Conservation (phyloP, 192 early-diverging fungal genomes). For the Gigaspora rosea region DNA sequence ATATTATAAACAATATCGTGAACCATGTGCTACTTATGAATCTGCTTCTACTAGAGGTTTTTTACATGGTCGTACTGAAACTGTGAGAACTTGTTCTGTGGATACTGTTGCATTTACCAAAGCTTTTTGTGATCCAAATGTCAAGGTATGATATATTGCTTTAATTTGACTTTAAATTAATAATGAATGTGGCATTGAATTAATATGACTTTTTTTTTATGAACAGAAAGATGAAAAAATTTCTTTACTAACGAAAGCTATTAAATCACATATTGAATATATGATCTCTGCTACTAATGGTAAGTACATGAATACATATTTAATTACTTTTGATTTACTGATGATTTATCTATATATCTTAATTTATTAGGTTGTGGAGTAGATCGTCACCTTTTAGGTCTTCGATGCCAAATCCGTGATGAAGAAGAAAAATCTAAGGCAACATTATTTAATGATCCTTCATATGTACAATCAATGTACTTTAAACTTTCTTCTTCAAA, state of each 20-base stretch:
- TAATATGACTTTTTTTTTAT: not conserved
- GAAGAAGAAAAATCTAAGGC: constrained; percentile 63
- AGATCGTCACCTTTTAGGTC: constrained; percentile 89
- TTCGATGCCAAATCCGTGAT: constrained; percentile 67
- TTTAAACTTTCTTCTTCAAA: constrained; percentile 84
- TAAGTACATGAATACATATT: constrained; percentile 19
- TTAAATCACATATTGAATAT: constrained; percentile 67
- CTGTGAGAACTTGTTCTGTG: constrained; percentile 75
- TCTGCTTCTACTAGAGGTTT: constrained; percentile 72
- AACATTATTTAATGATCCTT: constrained; percentile 79
- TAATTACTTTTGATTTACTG: not conserved
- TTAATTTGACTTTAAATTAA: not conserved
- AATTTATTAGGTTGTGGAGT: constrained; percentile 65
- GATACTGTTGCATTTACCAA: constrained; percentile 79
- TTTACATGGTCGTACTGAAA: constrained; percentile 90
- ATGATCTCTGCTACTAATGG: constrained; percentile 74
- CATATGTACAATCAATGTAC: constrained; percentile 74
- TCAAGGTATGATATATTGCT: constrained; percentile 35
- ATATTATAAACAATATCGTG: constrained; percentile 72
- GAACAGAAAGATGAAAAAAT: constrained; percentile 48
- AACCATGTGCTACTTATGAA: constrained; percentile 74
- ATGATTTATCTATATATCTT: not conserved
- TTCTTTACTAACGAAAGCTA: constrained; percentile 62
- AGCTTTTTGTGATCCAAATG: constrained; percentile 70
- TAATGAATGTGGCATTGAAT: not conserved